These are phyloP conservation scores for Epichloe gansuensis DNA, from an alignment of 2,329 filamentous ascomycete genomes.

Conservation along the genomic window DNA sequence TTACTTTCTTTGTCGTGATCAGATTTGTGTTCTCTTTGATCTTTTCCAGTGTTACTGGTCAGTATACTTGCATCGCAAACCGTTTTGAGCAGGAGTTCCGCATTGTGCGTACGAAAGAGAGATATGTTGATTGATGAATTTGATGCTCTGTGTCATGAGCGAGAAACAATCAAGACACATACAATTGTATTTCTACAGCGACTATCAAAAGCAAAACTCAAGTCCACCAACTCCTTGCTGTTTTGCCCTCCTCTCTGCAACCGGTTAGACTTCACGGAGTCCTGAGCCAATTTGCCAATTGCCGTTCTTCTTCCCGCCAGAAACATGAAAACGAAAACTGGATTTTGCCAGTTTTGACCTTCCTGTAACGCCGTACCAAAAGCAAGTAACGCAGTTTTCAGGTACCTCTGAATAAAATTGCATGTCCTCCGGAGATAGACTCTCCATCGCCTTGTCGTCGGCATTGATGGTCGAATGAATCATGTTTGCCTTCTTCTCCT, in stretches of 20 bases:
- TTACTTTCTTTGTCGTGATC: neutral
- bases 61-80: too few species aligned
- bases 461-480: conserved; percentile 95
- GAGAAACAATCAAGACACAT: neutral
- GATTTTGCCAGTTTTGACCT: too few species aligned
- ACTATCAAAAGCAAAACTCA: neutral
- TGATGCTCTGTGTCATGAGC: neutral
- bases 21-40: too few species aligned
- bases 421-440: conserved; percentile 80
- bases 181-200: neutral
- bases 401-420: conserved; percentile 83
- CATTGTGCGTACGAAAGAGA: too few species aligned
- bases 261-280: too few species aligned
- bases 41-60: too few species aligned
- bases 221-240: neutral
- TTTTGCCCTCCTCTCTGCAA: neutral
- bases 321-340: too few species aligned
- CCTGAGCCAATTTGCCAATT: too few species aligned
- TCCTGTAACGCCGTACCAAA: neutral
- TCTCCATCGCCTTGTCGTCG: conserved; percentile 82
- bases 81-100: too few species aligned
- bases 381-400: neutral
- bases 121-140: too few species aligned
- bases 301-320: neutral
- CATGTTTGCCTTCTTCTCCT: conserved; percentile 98